These are phyloP conservation scores for Geotrichum cucujoidarum DNA, from an alignment of 1,139 yeast species.

Conservation along the genomic window DNA sequence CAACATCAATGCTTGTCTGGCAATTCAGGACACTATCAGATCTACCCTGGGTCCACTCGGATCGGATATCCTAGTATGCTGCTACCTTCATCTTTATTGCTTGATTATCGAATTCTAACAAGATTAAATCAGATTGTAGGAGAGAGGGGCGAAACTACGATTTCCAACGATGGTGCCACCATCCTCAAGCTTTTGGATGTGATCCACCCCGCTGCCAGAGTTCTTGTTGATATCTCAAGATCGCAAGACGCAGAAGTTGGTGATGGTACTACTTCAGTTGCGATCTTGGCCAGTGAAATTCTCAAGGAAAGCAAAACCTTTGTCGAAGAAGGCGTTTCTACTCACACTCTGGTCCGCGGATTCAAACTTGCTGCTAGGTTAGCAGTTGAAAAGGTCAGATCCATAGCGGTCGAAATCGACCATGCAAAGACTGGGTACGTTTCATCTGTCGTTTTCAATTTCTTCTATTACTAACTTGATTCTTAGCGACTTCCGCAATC, in stretches of 20 bases:
- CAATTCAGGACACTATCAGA: slow-evolving; percentile 90
- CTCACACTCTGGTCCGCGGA: slow-evolving; percentile 84
- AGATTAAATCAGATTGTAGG: slow-evolving; percentile 51
- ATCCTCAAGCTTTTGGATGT: slow-evolving; percentile 86
- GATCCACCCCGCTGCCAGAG: slow-evolving; percentile 97
- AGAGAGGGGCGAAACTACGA: slow-evolving; percentile 80
- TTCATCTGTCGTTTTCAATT: background rate
- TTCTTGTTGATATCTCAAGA: slow-evolving; percentile 89
- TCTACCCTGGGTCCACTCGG: slow-evolving; percentile 98
- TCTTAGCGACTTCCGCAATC: slow-evolving; percentile 52
- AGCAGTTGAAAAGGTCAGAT: slow-evolving; percentile 68
- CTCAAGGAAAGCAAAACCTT: slow-evolving; percentile 84
- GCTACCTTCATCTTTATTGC: background rate
- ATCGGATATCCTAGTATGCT: slow-evolving; percentile 63
- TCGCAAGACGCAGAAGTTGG: slow-evolving; percentile 99
- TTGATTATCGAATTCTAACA: too few species aligned
- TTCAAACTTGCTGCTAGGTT: slow-evolving; percentile 75
- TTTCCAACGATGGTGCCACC: slow-evolving; percentile 97
- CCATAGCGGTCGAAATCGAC: slow-evolving; percentile 59
- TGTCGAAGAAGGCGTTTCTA: slow-evolving; percentile 92
- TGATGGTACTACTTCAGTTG: slow-evolving; percentile 96
- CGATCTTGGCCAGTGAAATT: slow-evolving; percentile 89
- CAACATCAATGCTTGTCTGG: slow-evolving; percentile 93
- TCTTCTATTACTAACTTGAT: background rate
- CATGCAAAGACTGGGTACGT: slow-evolving; percentile 33